phyloP scores from a whole-genome alignment of 208 protist species.

The Sergeia podlipaevii region DNA sequence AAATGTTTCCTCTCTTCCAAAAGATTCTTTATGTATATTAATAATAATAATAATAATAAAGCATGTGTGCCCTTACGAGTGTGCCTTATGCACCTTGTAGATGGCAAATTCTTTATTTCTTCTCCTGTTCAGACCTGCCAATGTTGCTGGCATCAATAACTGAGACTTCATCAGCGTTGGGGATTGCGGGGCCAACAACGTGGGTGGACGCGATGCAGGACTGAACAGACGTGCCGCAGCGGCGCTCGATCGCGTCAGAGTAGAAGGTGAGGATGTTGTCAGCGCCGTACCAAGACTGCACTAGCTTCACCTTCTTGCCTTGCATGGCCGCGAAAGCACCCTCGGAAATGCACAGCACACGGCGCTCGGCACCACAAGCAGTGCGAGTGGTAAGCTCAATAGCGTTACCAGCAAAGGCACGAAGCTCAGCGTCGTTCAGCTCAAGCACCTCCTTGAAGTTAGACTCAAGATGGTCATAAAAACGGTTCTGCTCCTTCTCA shows the following conservation, averaged over 20 bases:
- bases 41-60: too few relatives aligned
- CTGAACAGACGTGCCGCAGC: conserved; percentile 45
- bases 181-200: conserved; percentile 39
- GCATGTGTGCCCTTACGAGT: too few relatives aligned
- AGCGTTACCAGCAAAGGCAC: conserved; percentile 59
- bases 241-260: conserved; percentile 51
- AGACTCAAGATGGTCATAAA: conserved; percentile 52
- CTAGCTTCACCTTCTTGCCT: conserved; percentile 16
- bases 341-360: conserved; percentile 55
- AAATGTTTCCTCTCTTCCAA: too few relatives aligned
- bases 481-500: conserved; percentile 45
- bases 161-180: conserved; percentile 16
- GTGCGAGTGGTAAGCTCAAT: conserved; percentile 29
- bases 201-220: conserved; percentile 40
- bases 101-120: conserved; percentile 3
- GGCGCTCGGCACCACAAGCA: conserved; percentile 27
- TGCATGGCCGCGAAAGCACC: conserved; percentile 30
- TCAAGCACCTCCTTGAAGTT: conserved; percentile 48
- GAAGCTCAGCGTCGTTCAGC: conserved; percentile 51
- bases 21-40: too few relatives aligned
- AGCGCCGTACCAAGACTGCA: conserved; percentile 57
- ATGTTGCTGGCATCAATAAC: conserved; percentile 27
- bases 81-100: neutral
- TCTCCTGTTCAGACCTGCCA: conserved; percentile 4
- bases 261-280: conserved; percentile 62